Evolutionary conservation across 2,329 filamentous ascomycete genomes (phyloP).

Genomic region (Cladosporium sp.): DNA sequence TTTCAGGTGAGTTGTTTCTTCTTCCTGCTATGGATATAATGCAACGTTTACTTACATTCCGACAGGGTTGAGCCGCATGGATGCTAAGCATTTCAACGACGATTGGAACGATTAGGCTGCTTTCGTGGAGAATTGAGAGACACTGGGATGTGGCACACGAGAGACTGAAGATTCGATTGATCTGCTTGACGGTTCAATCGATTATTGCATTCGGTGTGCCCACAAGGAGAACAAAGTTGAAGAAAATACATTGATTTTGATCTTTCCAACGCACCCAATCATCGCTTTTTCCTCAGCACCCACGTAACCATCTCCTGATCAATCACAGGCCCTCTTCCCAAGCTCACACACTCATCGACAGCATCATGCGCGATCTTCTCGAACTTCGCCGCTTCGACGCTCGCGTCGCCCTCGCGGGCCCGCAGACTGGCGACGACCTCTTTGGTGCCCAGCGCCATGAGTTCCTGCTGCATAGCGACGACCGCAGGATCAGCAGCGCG

Average conservation of each 20-base stretch:
- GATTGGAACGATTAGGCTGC: background rate
- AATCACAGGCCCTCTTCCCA: conserved; percentile 19
- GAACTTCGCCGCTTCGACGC: conserved; percentile 14
- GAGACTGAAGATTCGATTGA: background rate
- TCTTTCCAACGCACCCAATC: background rate
- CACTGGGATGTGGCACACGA: background rate
- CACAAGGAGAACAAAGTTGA: background rate
- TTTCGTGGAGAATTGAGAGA: no score
- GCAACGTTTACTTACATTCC: background rate
- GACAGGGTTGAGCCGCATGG: background rate
- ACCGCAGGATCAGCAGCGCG: conserved; percentile 21
- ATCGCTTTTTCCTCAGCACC: conserved; percentile 23
- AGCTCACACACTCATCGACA: conserved; percentile 23
- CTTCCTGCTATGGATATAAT: background rate
- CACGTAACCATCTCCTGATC: conserved; percentile 26
- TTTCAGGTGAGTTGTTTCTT: background rate
- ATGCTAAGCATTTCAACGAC: background rate
- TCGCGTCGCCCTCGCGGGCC: conserved; percentile 4
- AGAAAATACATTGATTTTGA: background rate
- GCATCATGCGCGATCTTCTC: conserved; percentile 21
- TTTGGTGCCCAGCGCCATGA: conserved; percentile 22
- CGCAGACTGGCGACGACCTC: conserved; percentile 23
- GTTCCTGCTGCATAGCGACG: conserved; percentile 23
- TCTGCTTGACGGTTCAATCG: background rate
- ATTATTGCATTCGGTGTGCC: background rate